Conservation (phyloP, 2,329 filamentous ascomycete species). For the Colletotrichum sp. region DNA sequence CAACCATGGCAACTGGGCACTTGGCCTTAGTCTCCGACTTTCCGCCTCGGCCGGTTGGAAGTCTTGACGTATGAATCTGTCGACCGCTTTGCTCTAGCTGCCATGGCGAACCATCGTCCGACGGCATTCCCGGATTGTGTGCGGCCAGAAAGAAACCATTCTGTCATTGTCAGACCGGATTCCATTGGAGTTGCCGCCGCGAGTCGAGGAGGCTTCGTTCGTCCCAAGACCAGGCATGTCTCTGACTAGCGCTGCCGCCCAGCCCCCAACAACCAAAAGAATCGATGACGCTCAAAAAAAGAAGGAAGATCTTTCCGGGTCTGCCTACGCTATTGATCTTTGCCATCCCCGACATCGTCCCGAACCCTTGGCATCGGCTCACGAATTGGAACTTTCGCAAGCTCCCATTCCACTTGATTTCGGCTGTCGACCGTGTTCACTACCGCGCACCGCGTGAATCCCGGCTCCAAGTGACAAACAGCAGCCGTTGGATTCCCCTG, state of each 20-base stretch:
- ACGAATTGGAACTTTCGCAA: background rate
- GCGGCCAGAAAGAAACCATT: background rate
- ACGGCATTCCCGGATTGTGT: background rate
- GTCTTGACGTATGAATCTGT: background rate
- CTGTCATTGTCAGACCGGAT: background rate
- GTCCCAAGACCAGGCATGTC: background rate
- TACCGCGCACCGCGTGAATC: background rate
- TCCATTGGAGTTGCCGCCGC: background rate
- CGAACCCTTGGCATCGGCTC: background rate
- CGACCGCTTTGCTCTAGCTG: background rate
- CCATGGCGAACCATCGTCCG: background rate
- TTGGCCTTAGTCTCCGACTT: background rate
- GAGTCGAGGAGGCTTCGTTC: background rate
- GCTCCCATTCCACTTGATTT: background rate
- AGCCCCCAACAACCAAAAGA: background rate
- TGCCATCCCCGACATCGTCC: background rate
- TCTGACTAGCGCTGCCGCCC: slow-evolving; percentile 4
- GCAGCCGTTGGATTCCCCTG: background rate
- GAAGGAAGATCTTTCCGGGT: background rate
- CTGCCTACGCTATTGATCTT: background rate
- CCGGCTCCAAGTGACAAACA: background rate
- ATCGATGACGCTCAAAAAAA: background rate
- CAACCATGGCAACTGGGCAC: background rate
- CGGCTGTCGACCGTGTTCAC: background rate
- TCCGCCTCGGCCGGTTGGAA: background rate